These are phyloP conservation scores for Chimonanthus praecox DNA, from an alignment of 164 flowering plant species.

Conservation along the genomic window DNA sequence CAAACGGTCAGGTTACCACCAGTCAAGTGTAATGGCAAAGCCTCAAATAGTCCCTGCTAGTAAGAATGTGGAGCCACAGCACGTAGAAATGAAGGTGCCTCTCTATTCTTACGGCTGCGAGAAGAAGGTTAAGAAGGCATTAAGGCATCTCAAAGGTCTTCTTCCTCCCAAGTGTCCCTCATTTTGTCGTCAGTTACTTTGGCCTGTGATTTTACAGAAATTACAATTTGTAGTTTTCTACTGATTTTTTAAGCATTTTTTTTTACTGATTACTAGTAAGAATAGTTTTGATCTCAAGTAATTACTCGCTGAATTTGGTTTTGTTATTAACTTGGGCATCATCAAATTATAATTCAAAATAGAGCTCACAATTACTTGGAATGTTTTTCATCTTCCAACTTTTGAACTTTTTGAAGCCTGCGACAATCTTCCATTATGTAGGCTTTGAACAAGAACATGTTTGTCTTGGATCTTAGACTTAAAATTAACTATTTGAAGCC, in stretches of 20 bases:
- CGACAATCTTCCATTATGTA: no score
- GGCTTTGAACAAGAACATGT: no score
- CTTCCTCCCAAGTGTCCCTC: neutral
- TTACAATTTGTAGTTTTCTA: neutral
- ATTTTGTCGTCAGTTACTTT: neutral
- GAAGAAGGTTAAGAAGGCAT: constrained; percentile 75
- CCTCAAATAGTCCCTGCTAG: constrained; percentile 59
- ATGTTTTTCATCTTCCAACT: no score
- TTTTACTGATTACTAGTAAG: neutral
- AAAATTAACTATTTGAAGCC: no score
- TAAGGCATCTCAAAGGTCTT: constrained; percentile 68
- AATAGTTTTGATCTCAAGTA: neutral
- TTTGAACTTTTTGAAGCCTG: no score
- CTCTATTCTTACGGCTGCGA: constrained; percentile 79
- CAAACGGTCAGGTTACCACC: neutral
- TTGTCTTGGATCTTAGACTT: no score
- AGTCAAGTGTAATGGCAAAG: constrained; percentile 31
- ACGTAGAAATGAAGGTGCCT: constrained; percentile 89
- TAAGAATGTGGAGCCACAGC: constrained; percentile 81
- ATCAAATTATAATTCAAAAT: neutral
- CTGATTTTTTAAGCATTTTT: no score
- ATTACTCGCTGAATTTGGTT: neutral
- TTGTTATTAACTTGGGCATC: neutral
- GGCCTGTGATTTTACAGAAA: neutral
- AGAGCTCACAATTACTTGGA: neutral